Evolutionary conservation across 2,329 filamentous ascomycete species (phyloP).

Genomic region (Saccharata proteae): DNA sequence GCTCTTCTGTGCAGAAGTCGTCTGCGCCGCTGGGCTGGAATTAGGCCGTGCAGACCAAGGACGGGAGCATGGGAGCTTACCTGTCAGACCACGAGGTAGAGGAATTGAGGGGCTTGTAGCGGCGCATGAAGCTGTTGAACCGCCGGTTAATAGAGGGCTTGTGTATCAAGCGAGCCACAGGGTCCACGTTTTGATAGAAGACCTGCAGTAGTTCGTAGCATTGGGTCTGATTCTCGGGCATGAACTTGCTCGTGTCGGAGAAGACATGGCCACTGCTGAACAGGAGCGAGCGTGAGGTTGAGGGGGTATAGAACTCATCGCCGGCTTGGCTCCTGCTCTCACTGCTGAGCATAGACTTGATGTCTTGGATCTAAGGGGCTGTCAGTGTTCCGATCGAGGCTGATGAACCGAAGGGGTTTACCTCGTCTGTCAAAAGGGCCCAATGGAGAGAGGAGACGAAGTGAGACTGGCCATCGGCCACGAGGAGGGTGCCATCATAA

Average conservation of each 20-base stretch:
- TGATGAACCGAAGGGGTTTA: constrained; percentile 12
- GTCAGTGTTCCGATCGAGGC: not conserved
- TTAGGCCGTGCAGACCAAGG: no score
- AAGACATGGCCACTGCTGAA: constrained; percentile 6
- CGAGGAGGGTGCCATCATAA: constrained; percentile 22
- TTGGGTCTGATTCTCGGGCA: constrained; percentile 5
- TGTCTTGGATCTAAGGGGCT: constrained; percentile 6
- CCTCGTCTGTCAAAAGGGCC: constrained; percentile 27
- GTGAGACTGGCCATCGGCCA: constrained; percentile 25
- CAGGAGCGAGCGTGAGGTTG: constrained; percentile 5
- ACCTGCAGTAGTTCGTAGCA: constrained; percentile 5
- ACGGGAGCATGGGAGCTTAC: no score
- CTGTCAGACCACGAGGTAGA: constrained; percentile 5
- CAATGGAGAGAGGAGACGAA: constrained; percentile 29
- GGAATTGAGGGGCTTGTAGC: constrained; percentile 4
- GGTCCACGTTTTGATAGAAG: constrained; percentile 7
- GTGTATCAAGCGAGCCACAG: constrained; percentile 8
- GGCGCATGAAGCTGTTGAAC: constrained; percentile 4
- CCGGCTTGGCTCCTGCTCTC: constrained; percentile 1
- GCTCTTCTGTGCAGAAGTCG: constrained; percentile 6
- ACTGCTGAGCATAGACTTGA: constrained; percentile 7
- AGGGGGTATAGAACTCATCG: not conserved
- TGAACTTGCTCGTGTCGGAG: constrained; percentile 4
- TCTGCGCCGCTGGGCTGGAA: no score
- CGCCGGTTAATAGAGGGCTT: constrained; percentile 5